These are phyloP conservation scores for Mytilinidion resinicola DNA, from an alignment of 495 filamentous ascomycete genomes.

Conservation along the genomic window DNA sequence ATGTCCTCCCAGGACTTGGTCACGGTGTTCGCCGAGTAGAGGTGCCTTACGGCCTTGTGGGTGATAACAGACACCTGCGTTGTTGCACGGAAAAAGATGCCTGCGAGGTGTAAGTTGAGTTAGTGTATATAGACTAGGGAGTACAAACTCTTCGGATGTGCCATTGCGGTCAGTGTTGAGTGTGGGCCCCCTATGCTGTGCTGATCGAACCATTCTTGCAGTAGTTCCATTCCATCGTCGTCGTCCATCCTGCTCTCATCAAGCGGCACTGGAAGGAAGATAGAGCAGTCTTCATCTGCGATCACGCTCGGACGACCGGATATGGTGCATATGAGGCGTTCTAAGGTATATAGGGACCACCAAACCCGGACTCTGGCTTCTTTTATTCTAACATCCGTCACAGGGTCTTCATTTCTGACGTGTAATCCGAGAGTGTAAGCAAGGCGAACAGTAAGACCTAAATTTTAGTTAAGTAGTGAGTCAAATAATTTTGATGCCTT, in stretches of 20 bases:
- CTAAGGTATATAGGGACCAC: slow-evolving; percentile 25
- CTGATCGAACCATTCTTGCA: too few relatives aligned
- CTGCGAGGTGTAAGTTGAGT: slow-evolving; percentile 8
- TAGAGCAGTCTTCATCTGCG: slow-evolving; percentile 9
- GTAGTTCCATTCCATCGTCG: too few relatives aligned
- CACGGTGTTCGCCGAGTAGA: slow-evolving; percentile 54
- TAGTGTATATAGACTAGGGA: background rate
- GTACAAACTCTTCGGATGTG: background rate
- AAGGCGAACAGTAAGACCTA: slow-evolving; percentile 51
- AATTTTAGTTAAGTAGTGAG: too few relatives aligned
- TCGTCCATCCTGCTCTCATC: background rate
- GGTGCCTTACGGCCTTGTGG: slow-evolving; percentile 49
- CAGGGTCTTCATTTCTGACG: slow-evolving; percentile 44
- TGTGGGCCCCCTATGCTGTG: too few relatives aligned
- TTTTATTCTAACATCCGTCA: slow-evolving; percentile 7
- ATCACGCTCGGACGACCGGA: slow-evolving; percentile 24
- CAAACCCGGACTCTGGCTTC: slow-evolving; percentile 22
- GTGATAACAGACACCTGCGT: slow-evolving; percentile 48
- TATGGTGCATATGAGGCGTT: slow-evolving; percentile 14
- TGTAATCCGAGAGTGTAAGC: slow-evolving; percentile 57
- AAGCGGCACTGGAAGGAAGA: slow-evolving; percentile 21
- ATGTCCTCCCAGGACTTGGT: slow-evolving; percentile 53
- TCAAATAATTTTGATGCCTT: too few relatives aligned
- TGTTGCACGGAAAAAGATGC: slow-evolving; percentile 45
- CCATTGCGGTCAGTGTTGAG: too few relatives aligned